Evolutionary conservation across 192 early-diverging fungal genomes (phyloP), one percentile per base, ranked within the genome.

Genomic region (Coemansia sp.): DNA sequence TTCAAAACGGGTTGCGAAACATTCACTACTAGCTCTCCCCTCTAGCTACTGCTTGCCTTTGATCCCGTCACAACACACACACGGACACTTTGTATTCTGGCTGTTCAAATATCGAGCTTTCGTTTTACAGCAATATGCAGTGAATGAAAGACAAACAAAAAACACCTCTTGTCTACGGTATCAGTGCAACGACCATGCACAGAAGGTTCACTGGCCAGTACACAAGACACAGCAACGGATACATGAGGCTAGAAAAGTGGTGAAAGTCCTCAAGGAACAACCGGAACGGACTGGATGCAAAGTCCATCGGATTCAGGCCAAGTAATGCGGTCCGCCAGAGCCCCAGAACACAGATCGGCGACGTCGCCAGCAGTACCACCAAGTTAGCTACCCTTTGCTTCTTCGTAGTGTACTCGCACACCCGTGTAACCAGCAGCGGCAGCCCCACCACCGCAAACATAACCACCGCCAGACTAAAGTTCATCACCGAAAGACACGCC

Each of bases 391-490:
- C 49, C n/a, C 71, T 22, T 4, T 33, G 63, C 3, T 19, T 4
- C 9, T 59, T 55, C 20, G 74, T 72, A 8, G 70, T 17, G 14
- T 40, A 32, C 19, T 45, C 34, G 14, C 70, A 76, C 40, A 84
- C 79, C 14, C 84, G 76, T 49, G 89, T 86, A 7, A 86, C 50
- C 54, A 85, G 67, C 65, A 87, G 85, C 7, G 91, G 91, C 13
- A 90, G 67, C 2, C 86, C 81, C 7, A 85, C 81, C 17, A 87
- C 59, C 7, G 83, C 71, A 58, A 87, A 88, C 38, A 85, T 69
- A 15, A 65, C 73, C 5, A 90, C 82, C 0, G 87, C 89, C 57
- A 91, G 61, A 68, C 88, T 90, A 68, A 91, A 89, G 70, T 92
- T 92, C 42, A 91, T 80, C 5, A 88, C 81, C 0, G 89, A 88